Evolutionary conservation across 257 asterid species (phyloP).

Genomic region (Capsicum chinense): DNA sequence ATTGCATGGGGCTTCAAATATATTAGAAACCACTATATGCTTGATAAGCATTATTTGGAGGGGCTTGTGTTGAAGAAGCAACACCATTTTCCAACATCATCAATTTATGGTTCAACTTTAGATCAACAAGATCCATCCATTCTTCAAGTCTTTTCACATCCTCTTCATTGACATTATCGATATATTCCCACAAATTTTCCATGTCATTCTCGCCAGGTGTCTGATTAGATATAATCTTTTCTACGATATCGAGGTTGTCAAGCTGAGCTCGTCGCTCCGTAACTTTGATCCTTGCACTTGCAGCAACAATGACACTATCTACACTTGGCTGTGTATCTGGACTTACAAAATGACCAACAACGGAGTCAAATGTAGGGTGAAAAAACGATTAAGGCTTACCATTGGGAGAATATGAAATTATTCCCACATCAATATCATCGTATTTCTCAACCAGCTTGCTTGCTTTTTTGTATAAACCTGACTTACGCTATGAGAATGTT

Average conservation of each 20-base stretch:
- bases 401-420: slow-evolving; percentile 40
- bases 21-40: too few relatives aligned
- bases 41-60: background rate
- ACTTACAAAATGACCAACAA: background rate
- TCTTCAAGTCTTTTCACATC: background rate
- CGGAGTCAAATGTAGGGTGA: slow-evolving; percentile 42
- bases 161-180: background rate
- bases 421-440: slow-evolving; percentile 38
- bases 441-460: slow-evolving; percentile 42
- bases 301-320: background rate
- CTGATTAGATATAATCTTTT: background rate
- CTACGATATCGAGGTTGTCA: background rate
- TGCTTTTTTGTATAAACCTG: slow-evolving; percentile 41
- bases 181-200: background rate
- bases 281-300: background rate
- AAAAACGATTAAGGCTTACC: slow-evolving; percentile 50
- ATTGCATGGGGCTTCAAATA: too few relatives aligned
- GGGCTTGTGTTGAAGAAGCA: background rate
- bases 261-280: background rate
- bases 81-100: background rate
- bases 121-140: background rate
- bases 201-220: background rate
- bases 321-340: background rate
- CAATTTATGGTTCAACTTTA: background rate
- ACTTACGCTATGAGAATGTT: slow-evolving; percentile 42